Evolutionary conservation across 371 early-diverging fungal species (phyloP), one percentile per base, ranked within the genome.

Genomic region (Mucor velutinosus): DNA sequence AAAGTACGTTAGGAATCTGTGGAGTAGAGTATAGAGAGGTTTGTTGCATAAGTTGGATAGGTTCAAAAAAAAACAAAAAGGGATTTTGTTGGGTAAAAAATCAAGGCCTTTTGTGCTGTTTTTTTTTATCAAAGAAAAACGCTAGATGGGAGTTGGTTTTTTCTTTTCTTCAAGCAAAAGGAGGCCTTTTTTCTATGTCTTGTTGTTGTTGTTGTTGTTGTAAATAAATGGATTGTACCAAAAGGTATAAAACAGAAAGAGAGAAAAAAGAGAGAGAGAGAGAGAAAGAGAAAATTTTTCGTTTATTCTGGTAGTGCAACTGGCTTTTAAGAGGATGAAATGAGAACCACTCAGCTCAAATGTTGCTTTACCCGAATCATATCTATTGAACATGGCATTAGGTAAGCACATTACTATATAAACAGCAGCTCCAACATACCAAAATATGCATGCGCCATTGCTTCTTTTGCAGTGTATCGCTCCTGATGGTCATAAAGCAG

Each of bases 401-500:
- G 3, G 51, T 51, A 51, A 51, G 7, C 51, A 21, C 3, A 21
- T 25, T 51, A 25, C 51, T 7, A 45, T 49, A 49, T 51, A 51
- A 51, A 51, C 51, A 51, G 11, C 12, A 23, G 12, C 0, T 7
- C 10, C 25, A 47, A 47, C 45, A 27, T 73, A 80, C 85, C 95
- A 86, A 99, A 99, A 78, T 96, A 99, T 41, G 94, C 90, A 72
- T 98, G 97, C 55, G 74, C 79, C 97, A 99, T 97, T 5, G 98
- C 98, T 81, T 98, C 98, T 62, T 87, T 86, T 47, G 99, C 95
- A 15, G 97, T 99, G 62, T 95, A 81, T 55, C 99, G 89, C 72
- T 95, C 95, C 75, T 97, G 96, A 77, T 99, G 99, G 79, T 99
- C 99, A 80, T 99, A 99, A 45, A 91, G 87, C 57, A 99, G 86